Base-by-base conservation (phyloP, 371 early-diverging fungal genomes). In the Zychaea mexicana region DNA sequence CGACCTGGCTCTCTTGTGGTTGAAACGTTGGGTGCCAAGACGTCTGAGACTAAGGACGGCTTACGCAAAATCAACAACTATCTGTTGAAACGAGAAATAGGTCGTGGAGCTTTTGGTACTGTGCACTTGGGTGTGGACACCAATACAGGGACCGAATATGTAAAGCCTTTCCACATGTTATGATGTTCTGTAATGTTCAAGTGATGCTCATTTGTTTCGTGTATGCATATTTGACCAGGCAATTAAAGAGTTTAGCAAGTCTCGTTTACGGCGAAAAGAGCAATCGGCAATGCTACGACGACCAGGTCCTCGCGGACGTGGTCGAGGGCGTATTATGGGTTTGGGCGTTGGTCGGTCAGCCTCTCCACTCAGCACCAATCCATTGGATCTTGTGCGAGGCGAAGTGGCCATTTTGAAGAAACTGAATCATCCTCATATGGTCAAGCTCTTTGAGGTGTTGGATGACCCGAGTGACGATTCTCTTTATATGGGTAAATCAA, bases 381-480 rank as follows among this genome's bases (percentile, higher is more conserved):
- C 96, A 0, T 82, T 98, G 57, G 92, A 93, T 66, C 79, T 96
- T 32, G 92, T 98, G 21, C 83, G 93, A 55, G 85, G 88, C 0
- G 99, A 99, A 75, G 85, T 99, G 49, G 98, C 97, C 26, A 91
- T 99, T 28, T 77, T 95, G 46, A 97, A 97, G 74, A 97, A 96
- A 77, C 82, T 98, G 24, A 79, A 90, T 65, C 99, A 99, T 71
- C 76, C 76, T 0, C 89, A 98, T 68, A 85, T 97, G 58, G 94
- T 98, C 33, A 85, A 87, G 57, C 75, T 99, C 31, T 90, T 83
- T 73, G 99, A 99, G 79, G 99, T 96, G 9, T 75, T 98, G 65
- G 95, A 97, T 79, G 94, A 95, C 66, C 87, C 93, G 0, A 82
- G 82, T 19, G 86, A 90, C 52, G 95, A 94, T 66, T 84, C 88